Base-by-base conservation (phyloP, 1,284 basidiomycete species). In the Cystobasidium sp. region DNA sequence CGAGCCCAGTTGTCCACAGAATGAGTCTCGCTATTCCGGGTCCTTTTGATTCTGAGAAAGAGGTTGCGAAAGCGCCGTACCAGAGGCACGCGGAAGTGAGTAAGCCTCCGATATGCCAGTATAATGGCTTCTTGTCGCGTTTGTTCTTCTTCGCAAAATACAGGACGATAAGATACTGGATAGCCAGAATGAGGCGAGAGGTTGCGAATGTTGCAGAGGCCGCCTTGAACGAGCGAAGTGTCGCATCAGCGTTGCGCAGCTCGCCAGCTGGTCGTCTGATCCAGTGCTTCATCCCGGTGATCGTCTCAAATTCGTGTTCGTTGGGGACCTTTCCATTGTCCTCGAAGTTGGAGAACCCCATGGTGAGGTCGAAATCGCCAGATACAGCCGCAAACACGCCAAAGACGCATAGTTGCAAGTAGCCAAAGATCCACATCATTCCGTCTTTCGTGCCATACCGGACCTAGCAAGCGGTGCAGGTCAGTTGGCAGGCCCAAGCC, bases 331-430 rank as follows among this genome's bases (percentile, higher is more conserved):
- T 49, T 39, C 58, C 59, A 6, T 31, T 41, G 51, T 71, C 55
- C 18, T 58, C 61, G 31, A 53, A 53, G 20, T 31, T 58, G 10
- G 39, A 39, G 31, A 53, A 63, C 1, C 69, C 69, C 22, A 71
- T 52, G 18, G 44, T 44, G 37, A 71, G 58, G 51, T 46, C 52
- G 43, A 71, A 71, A 41, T 46, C 61, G 20, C 69, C 69, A 14
- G 69, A 58, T 6, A 71, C 47, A 3, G 69, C 59, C 52, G 59
- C 69, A 7, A 71, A 49, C n/a, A 71, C 51, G 5, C 69, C 69
- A 63, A 61, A 63, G 12, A 63, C 51, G 47, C 58, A 63, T 0
- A 71, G 69, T 44, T 63, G 69, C 0, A 71, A 24, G 37, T 61
- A 64, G 59, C 49, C 58, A 43, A 58, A 71, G 31, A 71, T 7